Base-by-base conservation (phyloP, 2,329 filamentous ascomycete genomes). In the Orbilia blumenaviensis region DNA sequence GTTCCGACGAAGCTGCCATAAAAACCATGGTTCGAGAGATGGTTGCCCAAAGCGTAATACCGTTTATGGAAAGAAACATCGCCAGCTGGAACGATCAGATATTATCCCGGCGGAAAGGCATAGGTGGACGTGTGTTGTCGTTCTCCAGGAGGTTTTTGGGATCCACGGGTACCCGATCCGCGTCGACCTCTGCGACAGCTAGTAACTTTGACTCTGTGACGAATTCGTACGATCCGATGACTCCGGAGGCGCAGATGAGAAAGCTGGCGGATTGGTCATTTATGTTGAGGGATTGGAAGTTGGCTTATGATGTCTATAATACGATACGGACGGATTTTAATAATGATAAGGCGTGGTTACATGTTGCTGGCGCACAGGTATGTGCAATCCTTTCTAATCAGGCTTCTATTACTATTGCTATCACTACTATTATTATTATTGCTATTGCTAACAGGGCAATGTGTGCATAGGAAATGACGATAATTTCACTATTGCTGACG, bases 41-140 rank as follows among this genome's bases (percentile, higher is more conserved):
- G 86, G 92, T 97, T 6, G 95, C 92, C 0, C 94, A 98, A 82
- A 98, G 94, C 0, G 89, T 99, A 62, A 87, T 99, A 68, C 95
- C 96, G 0, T 94, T 92, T 42, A 99, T 99, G 96, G 95, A 99
- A 83, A 91, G 94, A 67, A 90, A 92, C 78, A 88, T 96, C 9
- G 91, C 93, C 4, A 86, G 93, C 3, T 99, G 95, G 96, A 99
- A 99, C 81, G 95, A 99, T 80, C 94, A 98, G 82, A 92, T 98
- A 25, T 94, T 94, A 14, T 97, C 96, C 10, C 88, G 92, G 72
- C 88, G 96, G 69, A 90, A 93, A 81, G 96, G 96, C 12, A 87
- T 99, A 54, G 92, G 92, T 66, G 96, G 96, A 9, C 89, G 93
- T n/a, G 94, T 99, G 83, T 93, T 97, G 86, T 96, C 91, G 8